Base-by-base conservation (phyloP, 257 asterid species). In the Cruciata laevipes region DNA sequence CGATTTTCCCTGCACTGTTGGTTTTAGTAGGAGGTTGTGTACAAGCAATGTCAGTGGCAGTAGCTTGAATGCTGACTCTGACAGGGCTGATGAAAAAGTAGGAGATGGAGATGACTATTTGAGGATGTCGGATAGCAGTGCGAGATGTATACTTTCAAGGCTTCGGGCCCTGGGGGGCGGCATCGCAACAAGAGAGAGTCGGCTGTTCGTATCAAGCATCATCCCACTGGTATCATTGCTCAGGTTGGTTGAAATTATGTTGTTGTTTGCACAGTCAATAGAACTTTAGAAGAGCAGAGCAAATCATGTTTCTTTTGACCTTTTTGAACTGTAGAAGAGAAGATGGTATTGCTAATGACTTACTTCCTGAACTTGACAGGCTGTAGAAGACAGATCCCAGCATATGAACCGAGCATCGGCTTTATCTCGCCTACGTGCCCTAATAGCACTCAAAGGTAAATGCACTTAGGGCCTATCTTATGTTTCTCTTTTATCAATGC, bases 111-210 rank as follows among this genome's bases (percentile, higher is more conserved):
- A 70, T 30, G 89, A 83, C 65, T 90, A 86, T 75, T 82, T 93
- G 63, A 55, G 64, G 42, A 80, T 88, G 85, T 69, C 95, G 0
- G 97, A 93, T 72, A 84, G 66, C 96, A 86, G 71, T 93, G 97
- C 33, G 95, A 93, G 79, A 83, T 88, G 95, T 81, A 66, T 68
- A 90, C 99, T 66, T 93, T 74, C 76, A 93, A 84, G 81, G 78
- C 89, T 35, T 90, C 97, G 1, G 99, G 99, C 55, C 97, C 97
- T 1, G 99, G 99, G 33, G 99, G 99, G 49, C 99, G 90, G 77
- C 99, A 93, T 83, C 97, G 99, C 30, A 93, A 93, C 83, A 93
- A 93, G 84, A 88, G 97, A 14, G 99, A 93, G 78, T 81, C 99
- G 40, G 95, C 99, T 57, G 99, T 93, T 75, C 99, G 99, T 66